Evolutionary conservation across 345 rosid genomes (phyloP).

Genomic region (Populus pruinosa): DNA sequence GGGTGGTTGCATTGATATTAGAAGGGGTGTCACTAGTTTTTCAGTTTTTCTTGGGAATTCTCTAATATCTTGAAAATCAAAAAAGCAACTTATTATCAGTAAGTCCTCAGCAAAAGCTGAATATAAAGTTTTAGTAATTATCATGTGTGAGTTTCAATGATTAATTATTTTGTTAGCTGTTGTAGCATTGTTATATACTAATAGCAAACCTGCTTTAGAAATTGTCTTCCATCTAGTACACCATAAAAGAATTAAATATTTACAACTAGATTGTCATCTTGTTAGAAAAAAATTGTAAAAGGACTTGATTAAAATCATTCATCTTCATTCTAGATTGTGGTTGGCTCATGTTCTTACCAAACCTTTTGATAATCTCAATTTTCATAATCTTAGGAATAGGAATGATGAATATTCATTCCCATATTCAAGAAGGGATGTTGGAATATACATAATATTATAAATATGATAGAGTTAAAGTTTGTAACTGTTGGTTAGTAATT

Average conservation of each 20-base stretch:
- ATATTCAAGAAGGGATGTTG: too few relatives aligned
- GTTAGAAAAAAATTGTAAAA: background rate
- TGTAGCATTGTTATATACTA: background rate
- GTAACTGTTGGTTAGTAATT: too few relatives aligned
- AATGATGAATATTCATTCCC: too few relatives aligned
- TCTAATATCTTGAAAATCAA: background rate
- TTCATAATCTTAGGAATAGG: too few relatives aligned
- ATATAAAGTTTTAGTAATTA: background rate
- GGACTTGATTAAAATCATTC: too few relatives aligned
- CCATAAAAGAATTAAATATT: background rate
- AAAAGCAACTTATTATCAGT: background rate
- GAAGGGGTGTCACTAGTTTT: background rate
- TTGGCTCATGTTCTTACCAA: too few relatives aligned
- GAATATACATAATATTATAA: too few relatives aligned
- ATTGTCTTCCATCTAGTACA: background rate
- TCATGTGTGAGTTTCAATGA: background rate
- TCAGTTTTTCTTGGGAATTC: background rate
- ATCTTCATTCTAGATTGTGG: fast-evolving
- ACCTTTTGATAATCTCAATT: too few relatives aligned
- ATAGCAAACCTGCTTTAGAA: background rate
- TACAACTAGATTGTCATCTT: background rate
- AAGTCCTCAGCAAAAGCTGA: background rate
- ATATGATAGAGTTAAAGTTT: too few relatives aligned
- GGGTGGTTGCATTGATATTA: background rate
- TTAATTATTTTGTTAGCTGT: background rate